phyloP scores from a whole-genome alignment of 2,329 filamentous ascomycete species.

The Plenodomus tracheiphilus region DNA sequence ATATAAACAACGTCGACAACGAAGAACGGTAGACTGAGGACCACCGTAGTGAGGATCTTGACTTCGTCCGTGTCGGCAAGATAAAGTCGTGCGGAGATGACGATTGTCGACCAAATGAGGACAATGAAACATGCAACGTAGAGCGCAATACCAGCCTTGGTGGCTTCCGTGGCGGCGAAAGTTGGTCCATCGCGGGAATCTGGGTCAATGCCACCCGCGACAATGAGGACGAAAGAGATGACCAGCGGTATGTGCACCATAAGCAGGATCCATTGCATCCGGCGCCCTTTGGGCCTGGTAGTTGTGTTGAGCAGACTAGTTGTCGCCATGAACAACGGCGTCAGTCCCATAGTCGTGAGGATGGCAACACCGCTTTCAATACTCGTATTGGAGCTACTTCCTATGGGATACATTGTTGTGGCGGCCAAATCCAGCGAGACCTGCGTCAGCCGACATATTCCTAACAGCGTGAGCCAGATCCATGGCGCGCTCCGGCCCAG shows the following conservation, averaged over 20 bases:
- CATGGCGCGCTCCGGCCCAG: constrained; percentile 40
- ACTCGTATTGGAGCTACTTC: constrained; percentile 27
- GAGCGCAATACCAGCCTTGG: constrained; percentile 40
- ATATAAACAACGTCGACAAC: constrained; percentile 43
- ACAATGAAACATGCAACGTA: constrained; percentile 40
- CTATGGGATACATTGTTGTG: constrained; percentile 30
- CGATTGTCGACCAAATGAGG: constrained; percentile 40
- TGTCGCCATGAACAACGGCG: constrained; percentile 42
- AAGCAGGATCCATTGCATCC: constrained; percentile 44
- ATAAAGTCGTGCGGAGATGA: constrained; percentile 41
- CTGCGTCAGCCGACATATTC: constrained; percentile 40
- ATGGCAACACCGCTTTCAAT: constrained; percentile 41
- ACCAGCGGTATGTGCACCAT: constrained; percentile 37
- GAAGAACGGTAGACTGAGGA: constrained; percentile 41
- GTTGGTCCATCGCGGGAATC: constrained; percentile 35
- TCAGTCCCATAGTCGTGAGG: constrained; percentile 41
- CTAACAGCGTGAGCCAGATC: constrained; percentile 37
- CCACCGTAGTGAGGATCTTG: constrained; percentile 41
- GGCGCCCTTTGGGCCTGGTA: constrained; percentile 37
- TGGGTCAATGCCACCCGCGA: constrained; percentile 41
- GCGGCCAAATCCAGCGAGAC: constrained; percentile 42
- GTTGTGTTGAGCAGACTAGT: constrained; percentile 40
- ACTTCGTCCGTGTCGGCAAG: constrained; percentile 37
- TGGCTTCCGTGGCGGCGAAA: constrained; percentile 39
- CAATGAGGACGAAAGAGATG: constrained; percentile 41